These are phyloP conservation scores for Hypoxylon lienhwacheense DNA, from an alignment of 495 filamentous ascomycete species.

Conservation along the genomic window DNA sequence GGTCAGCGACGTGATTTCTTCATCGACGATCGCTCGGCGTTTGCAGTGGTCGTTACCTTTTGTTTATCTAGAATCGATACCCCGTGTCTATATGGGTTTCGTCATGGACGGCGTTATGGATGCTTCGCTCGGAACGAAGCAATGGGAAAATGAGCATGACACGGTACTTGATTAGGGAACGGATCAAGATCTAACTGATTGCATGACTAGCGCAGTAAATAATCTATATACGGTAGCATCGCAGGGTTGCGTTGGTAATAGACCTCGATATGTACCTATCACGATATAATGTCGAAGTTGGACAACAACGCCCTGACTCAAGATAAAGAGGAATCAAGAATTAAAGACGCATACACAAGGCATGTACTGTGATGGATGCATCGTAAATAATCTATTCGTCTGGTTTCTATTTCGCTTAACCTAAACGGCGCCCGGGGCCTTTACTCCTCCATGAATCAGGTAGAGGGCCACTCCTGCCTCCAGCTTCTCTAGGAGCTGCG, in stretches of 20 bases:
- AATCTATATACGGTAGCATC: neutral
- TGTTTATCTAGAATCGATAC: conserved; percentile 3
- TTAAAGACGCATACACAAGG: too few relatives aligned
- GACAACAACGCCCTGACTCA: neutral
- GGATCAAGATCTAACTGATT: neutral
- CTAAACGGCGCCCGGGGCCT: conserved; percentile 70
- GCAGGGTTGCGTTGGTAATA: neutral
- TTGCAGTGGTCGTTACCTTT: too few relatives aligned
- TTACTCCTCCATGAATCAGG: conserved; percentile 65
- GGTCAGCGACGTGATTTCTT: too few relatives aligned
- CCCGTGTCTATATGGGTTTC: neutral
- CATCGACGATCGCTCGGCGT: too few relatives aligned
- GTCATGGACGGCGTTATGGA: conserved; percentile 1
- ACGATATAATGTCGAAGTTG: too few relatives aligned
- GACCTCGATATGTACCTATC: neutral
- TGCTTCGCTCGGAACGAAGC: conserved; percentile 3
- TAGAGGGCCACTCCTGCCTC: conserved; percentile 46
- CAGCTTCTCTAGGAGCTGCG: conserved; percentile 41
- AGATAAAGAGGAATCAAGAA: neutral
- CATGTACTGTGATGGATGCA: too few relatives aligned
- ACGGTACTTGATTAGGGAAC: neutral
- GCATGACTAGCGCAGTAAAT: neutral
- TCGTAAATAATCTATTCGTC: neutral
- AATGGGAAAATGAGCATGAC: neutral
- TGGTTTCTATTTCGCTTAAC: conserved; percentile 40